Evolutionary conservation across 2,329 filamentous ascomycete species (phyloP).

Genomic region (Beauveria sp.): DNA sequence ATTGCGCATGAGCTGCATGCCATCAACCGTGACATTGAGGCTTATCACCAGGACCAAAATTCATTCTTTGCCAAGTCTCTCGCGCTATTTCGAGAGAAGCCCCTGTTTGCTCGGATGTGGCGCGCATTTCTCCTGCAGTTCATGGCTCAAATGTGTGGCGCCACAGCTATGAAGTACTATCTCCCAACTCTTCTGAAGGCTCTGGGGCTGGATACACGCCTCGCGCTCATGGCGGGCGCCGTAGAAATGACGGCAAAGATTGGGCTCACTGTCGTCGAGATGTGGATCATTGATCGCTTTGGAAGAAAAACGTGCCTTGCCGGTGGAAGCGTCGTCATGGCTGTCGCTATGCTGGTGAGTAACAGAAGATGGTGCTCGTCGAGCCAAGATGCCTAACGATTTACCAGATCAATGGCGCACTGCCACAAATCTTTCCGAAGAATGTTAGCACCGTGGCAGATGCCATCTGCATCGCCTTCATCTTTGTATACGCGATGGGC

Average conservation of each 20-base stretch:
- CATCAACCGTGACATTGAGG: slow-evolving; percentile 37
- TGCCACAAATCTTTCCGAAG: slow-evolving; percentile 43
- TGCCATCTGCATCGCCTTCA: slow-evolving; percentile 44
- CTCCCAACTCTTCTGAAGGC: slow-evolving; percentile 45
- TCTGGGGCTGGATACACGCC: slow-evolving; percentile 39
- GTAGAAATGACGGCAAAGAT: slow-evolving; percentile 52
- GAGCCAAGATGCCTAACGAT: not conserved
- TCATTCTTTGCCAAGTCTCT: slow-evolving; percentile 18
- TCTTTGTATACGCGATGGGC: slow-evolving; percentile 51
- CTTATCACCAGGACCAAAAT: slow-evolving; percentile 23
- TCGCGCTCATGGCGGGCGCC: slow-evolving; percentile 45
- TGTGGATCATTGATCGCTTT: slow-evolving; percentile 47
- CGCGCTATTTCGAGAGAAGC: slow-evolving; percentile 40
- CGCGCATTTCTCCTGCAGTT: slow-evolving; percentile 49
- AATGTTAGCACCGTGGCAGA: slow-evolving; percentile 41
- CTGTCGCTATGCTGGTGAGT: slow-evolving; percentile 42
- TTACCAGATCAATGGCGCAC: slow-evolving; percentile 42
- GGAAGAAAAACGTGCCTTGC: slow-evolving; percentile 43
- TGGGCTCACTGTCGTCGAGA: slow-evolving; percentile 46
- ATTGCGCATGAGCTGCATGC: slow-evolving; percentile 35
- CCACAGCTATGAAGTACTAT: slow-evolving; percentile 54
- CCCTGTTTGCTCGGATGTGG: slow-evolving; percentile 47
- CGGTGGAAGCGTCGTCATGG: slow-evolving; percentile 44
- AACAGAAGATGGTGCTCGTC: not conserved
- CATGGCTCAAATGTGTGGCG: slow-evolving; percentile 53